phyloP scores from a whole-genome alignment of 306 rosid genomes.

The Cicer bijugum region DNA sequence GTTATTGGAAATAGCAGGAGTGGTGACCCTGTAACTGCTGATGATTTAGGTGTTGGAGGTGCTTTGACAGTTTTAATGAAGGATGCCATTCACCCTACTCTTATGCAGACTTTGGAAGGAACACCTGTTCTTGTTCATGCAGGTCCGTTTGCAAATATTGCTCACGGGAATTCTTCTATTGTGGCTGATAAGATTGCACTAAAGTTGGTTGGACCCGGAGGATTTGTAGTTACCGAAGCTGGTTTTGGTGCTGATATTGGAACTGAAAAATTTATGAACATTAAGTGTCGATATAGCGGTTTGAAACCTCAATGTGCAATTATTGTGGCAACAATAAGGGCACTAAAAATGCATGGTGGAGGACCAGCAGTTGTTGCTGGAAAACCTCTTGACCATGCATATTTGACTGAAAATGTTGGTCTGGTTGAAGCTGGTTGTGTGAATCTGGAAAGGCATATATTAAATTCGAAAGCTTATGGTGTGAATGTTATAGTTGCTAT shows the following conservation, averaged over 20 bases:
- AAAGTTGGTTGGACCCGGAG: slow-evolving; percentile 92
- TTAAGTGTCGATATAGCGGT: slow-evolving; percentile 91
- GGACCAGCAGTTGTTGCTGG: slow-evolving; percentile 97
- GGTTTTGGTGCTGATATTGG: slow-evolving; percentile 99
- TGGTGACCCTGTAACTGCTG: slow-evolving; percentile 89
- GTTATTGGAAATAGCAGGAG: slow-evolving; percentile 92
- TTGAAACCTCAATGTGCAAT: slow-evolving; percentile 93
- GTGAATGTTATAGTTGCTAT: slow-evolving; percentile 94
- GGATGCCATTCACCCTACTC: slow-evolving; percentile 96
- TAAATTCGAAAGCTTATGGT: slow-evolving; percentile 77
- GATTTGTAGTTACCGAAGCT: slow-evolving; percentile 98
- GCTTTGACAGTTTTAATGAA: slow-evolving; percentile 96
- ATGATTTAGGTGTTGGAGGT: slow-evolving; percentile 97
- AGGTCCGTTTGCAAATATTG: slow-evolving; percentile 96
- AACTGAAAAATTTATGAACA: slow-evolving; percentile 93
- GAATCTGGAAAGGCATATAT: slow-evolving; percentile 82
- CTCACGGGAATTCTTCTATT: slow-evolving; percentile 95
- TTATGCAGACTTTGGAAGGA: slow-evolving; percentile 99
- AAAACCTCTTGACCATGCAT: slow-evolving; percentile 88
- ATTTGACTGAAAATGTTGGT: slow-evolving; percentile 74
- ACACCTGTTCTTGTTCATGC: slow-evolving; percentile 99
- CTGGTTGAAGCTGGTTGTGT: slow-evolving; percentile 95
- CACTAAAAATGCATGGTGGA: slow-evolving; percentile 97
- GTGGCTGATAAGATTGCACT: slow-evolving; percentile 98
- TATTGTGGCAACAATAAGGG: slow-evolving; percentile 91